Percentiles rank a stretch among this genome's conserved stretches.
These are phyloP conservation scores for Phtheirospermum japonicum DNA, from an alignment of 257 asterid species.

Conservation along the genomic window DNA sequence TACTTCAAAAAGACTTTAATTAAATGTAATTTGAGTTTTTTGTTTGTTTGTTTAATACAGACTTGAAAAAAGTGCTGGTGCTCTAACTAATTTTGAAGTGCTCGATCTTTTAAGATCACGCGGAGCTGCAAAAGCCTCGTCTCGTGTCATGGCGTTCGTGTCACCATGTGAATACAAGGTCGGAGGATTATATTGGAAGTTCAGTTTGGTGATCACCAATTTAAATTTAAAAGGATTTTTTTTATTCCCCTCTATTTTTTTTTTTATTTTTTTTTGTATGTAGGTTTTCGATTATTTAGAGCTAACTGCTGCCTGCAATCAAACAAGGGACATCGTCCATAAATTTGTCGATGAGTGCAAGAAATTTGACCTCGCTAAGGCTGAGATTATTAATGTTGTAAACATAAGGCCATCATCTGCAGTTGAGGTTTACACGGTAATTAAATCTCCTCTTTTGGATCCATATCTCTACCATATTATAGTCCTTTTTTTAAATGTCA, in stretches of 20 bases:
- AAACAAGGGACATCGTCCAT: constrained; percentile 45
- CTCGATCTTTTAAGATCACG: constrained; percentile 71
- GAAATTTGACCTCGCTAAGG: constrained; percentile 52
- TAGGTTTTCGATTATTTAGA: constrained; percentile 82
- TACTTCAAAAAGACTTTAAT: neutral
- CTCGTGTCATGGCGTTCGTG: constrained; percentile 57
- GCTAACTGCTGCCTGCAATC: constrained; percentile 57
- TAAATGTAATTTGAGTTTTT: neutral
- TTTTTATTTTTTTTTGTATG: constrained; percentile 11
- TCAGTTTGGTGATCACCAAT: neutral
- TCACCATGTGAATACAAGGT: constrained; percentile 81
- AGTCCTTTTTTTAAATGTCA: too few relatives aligned
- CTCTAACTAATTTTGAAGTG: constrained; percentile 72
- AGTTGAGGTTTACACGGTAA: constrained; percentile 64
- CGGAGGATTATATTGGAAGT: constrained; percentile 8
- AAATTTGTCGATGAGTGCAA: constrained; percentile 48
- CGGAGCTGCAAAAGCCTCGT: constrained; percentile 79
- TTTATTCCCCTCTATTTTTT: neutral
- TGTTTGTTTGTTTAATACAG: constrained; percentile 47
- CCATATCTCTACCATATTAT: neutral
- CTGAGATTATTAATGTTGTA: constrained; percentile 66
- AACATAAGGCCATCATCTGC: constrained; percentile 60
- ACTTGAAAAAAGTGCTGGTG: constrained; percentile 51
- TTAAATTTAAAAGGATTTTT: neutral
- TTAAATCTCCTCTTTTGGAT: constrained; percentile 1